Conservation (phyloP, 2,329 filamentous ascomycete genomes). For the Metarhizium album region DNA sequence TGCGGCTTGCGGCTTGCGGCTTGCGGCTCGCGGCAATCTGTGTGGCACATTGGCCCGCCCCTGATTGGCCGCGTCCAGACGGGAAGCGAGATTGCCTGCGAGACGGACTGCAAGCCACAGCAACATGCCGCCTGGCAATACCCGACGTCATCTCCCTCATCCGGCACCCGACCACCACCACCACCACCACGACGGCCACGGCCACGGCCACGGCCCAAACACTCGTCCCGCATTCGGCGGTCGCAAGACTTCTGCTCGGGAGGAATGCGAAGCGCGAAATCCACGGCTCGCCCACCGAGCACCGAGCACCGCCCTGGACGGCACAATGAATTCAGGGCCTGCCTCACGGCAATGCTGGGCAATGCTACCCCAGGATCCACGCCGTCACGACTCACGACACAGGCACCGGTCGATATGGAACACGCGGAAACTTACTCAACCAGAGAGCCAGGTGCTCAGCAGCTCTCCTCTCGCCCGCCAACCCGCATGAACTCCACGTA, state of each 20-base stretch:
- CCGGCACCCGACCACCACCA: conserved; percentile 3
- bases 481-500: background rate
- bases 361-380: too few species aligned
- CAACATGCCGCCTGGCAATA: background rate
- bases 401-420: conserved; percentile 8
- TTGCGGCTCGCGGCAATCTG: conserved; percentile 3
- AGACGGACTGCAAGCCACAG: background rate
- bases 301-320: too few species aligned
- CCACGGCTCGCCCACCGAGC: too few species aligned
- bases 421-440: conserved; percentile 12
- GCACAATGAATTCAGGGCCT: too few species aligned
- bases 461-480: background rate
- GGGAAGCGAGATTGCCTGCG: background rate
- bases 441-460: too few species aligned
- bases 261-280: too few species aligned
- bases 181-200: too few species aligned
- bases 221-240: too few species aligned
- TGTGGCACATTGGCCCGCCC: background rate
- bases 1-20: background rate
- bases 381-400: too few species aligned
- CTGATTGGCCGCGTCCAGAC: background rate
- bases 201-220: too few species aligned
- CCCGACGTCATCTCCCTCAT: conserved; percentile 5
- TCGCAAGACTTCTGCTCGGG: too few species aligned
- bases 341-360: too few species aligned